phyloP scores from a whole-genome alignment of 2,329 filamentous ascomycete genomes.

The Conoideocrella luteorostrata region DNA sequence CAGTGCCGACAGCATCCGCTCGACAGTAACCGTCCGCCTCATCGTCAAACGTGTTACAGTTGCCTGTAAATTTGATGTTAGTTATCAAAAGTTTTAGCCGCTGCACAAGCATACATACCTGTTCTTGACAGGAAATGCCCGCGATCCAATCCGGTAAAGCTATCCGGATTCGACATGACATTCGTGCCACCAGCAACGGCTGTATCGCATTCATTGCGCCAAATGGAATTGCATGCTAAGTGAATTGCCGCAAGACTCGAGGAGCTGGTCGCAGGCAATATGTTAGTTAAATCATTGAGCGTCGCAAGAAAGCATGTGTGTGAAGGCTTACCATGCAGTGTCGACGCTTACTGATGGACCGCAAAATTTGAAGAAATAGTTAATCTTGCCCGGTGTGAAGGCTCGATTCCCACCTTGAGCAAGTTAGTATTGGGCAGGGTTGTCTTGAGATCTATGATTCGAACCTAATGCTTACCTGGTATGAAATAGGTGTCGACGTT shows the following conservation, averaged over 20 bases:
- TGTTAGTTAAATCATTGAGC: too few species aligned
- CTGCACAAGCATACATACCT: not conserved
- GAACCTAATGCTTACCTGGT: slow-evolving; percentile 26
- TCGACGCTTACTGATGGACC: slow-evolving; percentile 68
- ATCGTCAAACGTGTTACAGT: slow-evolving; percentile 71
- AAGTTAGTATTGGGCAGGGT: not conserved
- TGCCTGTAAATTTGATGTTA: too few species aligned
- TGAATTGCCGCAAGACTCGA: too few species aligned
- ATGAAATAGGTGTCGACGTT: slow-evolving; percentile 56
- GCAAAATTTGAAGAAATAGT: slow-evolving; percentile 72
- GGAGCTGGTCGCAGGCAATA: too few species aligned
- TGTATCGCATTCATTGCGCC: slow-evolving; percentile 69
- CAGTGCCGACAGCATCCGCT: slow-evolving; percentile 66
- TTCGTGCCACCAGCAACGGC: slow-evolving; percentile 74
- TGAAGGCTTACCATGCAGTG: slow-evolving; percentile 78
- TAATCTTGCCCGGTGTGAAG: slow-evolving; percentile 44
- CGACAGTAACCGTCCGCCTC: slow-evolving; percentile 78
- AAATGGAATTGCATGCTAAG: slow-evolving; percentile 62
- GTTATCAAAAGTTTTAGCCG: too few species aligned
- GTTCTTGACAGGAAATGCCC: slow-evolving; percentile 66
- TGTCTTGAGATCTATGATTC: slow-evolving; percentile 37
- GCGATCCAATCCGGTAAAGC: slow-evolving; percentile 67
- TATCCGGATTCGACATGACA: slow-evolving; percentile 72
- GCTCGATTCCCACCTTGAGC: slow-evolving; percentile 4
- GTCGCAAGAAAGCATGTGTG: slow-evolving; percentile 66